Evolutionary conservation across 768 basidiomycete genomes (phyloP), one percentile per base, ranked within the genome.

Genomic region (Termitomyces eurrhizus): DNA sequence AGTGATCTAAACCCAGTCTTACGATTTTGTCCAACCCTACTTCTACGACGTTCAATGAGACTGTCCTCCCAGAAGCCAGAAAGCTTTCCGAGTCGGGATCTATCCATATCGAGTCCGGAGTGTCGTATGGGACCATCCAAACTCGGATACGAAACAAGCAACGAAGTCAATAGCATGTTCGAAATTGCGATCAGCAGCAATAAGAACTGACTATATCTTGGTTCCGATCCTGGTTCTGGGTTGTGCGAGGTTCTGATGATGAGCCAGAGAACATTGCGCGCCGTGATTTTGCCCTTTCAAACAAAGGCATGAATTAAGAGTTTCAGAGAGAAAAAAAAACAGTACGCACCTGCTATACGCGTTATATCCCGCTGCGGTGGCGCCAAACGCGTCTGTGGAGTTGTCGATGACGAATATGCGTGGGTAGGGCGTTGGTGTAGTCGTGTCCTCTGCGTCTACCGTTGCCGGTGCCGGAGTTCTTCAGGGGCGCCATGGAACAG

Each of bases 341-440:
- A n/a, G 29, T 12, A 37, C 3, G 14, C 58, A 76, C 79, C 73
- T 85, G 84, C 39, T 72, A 65, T 81, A 80, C 2, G 84, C 82
- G 36, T 74, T 84, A 61, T 85, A 80, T 0, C 84, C 87, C 13
- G 86, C 85, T 26, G 82, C 78, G 26, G 82, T 79, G 0, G 86
- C 87, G 7, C 85, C 85, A 59, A 85, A 87, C 5, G 84, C 84
- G 67, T n/a, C n/a, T n/a, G n/a, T 85, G 0, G 80, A 77, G 57
- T 88, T 86, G 7, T 86, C 87, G 7, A 87, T 70, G 9, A 80
- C 85, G 65, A 87, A 89, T 13, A 88, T 77, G 60, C 85, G 74
- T n/a, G n/a, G n/a, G n/a, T n/a, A n/a, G n/a, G n/a, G n/a, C n/a
- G n/a, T n/a, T 21, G 41, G 29, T 29, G 41, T 16, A 16, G 12